A percentile compares a stretch with the other conserved stretches of the same genome.
Conservation (phyloP, 1,139 yeast genomes). For the Arxiozyma heterogenica region DNA sequence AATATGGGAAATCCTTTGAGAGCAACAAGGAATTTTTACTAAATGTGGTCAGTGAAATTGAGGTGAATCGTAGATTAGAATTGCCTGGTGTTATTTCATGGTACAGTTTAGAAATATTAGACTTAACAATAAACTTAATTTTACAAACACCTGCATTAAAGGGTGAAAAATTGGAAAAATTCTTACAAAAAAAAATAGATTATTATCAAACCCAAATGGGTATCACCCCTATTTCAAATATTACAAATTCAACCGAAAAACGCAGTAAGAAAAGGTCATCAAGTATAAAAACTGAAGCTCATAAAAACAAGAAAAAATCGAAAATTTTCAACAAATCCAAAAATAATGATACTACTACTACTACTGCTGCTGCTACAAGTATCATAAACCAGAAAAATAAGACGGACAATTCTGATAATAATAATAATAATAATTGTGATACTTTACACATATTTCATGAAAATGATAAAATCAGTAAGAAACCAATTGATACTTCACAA, state of each 20-base stretch:
- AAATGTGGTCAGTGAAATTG: constrained; percentile 42
- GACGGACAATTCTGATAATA: neutral
- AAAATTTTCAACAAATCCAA: constrained; percentile 11
- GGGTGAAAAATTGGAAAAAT: constrained; percentile 24
- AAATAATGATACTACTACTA: neutral
- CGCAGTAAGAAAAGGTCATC: neutral
- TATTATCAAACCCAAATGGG: constrained; percentile 26
- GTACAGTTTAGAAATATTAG: constrained; percentile 47
- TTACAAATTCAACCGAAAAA: neutral
- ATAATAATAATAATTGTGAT: neutral
- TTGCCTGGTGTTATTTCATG: constrained; percentile 54
- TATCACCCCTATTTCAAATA: constrained; percentile 6
- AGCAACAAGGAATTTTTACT: constrained; percentile 52
- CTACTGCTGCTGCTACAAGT: neutral
- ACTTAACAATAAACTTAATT: constrained; percentile 48
- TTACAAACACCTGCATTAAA: constrained; percentile 28
- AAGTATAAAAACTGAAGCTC: neutral
- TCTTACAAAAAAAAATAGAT: constrained; percentile 22
- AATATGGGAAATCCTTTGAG: constrained; percentile 72
- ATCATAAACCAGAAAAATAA: neutral
- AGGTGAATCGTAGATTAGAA: constrained; percentile 42
- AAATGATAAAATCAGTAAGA: neutral
- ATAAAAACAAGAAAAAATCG: neutral
- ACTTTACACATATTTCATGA: neutral
- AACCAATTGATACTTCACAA: constrained; percentile 10